Conservation (phyloP, 129 eudicot genomes). For the Tagetes patula region DNA sequence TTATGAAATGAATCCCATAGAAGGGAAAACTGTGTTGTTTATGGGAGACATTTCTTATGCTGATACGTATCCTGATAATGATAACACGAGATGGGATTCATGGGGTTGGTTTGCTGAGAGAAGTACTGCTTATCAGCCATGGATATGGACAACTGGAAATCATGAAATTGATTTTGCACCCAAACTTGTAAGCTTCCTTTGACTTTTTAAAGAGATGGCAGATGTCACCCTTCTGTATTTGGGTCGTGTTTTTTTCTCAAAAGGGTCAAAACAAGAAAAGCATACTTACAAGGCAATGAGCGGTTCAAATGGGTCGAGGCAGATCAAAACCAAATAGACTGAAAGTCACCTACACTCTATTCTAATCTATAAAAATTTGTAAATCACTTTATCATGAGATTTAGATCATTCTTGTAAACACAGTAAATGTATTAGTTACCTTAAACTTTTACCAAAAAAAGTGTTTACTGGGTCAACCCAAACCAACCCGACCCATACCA, state of each 20-base stretch:
- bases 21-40: conserved; percentile 56
- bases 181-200: conserved; percentile 46
- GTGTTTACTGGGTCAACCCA: conserved; percentile 7
- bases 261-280: not conserved
- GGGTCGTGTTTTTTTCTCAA: not conserved
- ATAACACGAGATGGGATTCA: conserved; percentile 61
- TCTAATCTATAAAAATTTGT: not conserved
- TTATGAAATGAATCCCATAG: conserved; percentile 51
- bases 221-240: not conserved
- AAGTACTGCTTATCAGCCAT: conserved; percentile 65
- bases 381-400: not conserved
- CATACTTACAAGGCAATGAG: not conserved
- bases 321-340: not conserved
- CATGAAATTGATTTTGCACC: conserved; percentile 64
- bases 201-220: not conserved
- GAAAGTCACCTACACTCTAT: not conserved
- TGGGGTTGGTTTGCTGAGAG: conserved; percentile 65
- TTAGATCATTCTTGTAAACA: conserved; percentile 2
- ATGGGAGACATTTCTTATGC: conserved; percentile 67
- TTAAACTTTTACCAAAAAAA: not conserved
- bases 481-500: not conserved
- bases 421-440: not conserved
- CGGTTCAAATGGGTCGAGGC: not conserved
- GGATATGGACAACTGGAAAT: conserved; percentile 71
- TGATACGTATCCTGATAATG: conserved; percentile 49